Conservation (phyloP, 2,329 filamentous ascomycete species). For the Nannizziopsis barbatae region DNA sequence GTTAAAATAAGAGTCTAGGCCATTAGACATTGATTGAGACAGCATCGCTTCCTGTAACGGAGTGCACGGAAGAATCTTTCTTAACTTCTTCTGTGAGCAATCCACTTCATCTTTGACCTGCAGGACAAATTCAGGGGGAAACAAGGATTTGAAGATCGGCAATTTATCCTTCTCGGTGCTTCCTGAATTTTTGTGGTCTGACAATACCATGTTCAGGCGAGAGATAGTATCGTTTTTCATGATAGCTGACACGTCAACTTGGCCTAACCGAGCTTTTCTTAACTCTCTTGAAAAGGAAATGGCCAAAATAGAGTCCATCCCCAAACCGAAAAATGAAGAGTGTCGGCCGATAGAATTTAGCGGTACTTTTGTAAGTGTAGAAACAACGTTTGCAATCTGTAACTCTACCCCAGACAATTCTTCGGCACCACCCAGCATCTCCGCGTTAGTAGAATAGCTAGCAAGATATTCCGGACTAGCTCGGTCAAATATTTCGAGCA, state of each 20-base stretch:
- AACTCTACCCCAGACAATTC: constrained; percentile 48
- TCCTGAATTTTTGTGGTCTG: background rate
- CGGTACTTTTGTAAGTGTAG: constrained; percentile 40
- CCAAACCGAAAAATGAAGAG: constrained; percentile 65
- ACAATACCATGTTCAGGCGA: constrained; percentile 35
- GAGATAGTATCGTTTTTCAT: constrained; percentile 58
- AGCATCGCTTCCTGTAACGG: constrained; percentile 84
- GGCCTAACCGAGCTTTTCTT: constrained; percentile 34
- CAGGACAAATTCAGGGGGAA: constrained; percentile 23
- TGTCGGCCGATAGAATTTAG: constrained; percentile 45
- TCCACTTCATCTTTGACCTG: constrained; percentile 27
- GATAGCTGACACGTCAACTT: constrained; percentile 56
- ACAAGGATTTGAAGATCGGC: constrained; percentile 10
- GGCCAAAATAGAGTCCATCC: constrained; percentile 72
- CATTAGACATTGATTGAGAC: constrained; percentile 40
- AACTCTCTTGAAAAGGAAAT: constrained; percentile 57
- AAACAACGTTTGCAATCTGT: constrained; percentile 45
- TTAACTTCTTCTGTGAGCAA: constrained; percentile 30
- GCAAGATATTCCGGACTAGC: constrained; percentile 41
- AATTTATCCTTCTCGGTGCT: background rate
- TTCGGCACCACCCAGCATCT: constrained; percentile 22
- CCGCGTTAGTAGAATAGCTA: constrained; percentile 23
- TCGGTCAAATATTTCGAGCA: constrained; percentile 41
- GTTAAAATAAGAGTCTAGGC: constrained; percentile 56
- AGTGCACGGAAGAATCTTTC: constrained; percentile 64